These are phyloP conservation scores for Ascochyta lentis DNA, from an alignment of 2,329 filamentous ascomycete species.

Conservation along the genomic window DNA sequence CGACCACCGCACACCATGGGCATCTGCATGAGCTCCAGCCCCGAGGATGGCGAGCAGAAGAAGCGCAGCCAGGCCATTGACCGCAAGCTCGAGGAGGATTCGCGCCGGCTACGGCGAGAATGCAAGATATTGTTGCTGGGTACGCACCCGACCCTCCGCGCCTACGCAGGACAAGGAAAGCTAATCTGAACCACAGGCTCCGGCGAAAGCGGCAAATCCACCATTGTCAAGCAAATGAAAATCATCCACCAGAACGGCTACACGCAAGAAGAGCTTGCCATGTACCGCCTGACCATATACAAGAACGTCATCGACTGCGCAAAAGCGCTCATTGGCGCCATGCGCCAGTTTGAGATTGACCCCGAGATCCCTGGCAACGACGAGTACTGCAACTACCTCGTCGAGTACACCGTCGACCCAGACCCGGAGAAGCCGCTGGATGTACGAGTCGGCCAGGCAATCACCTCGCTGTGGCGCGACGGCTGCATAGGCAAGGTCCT, in stretches of 20 bases:
- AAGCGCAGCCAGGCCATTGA: conserved; percentile 97
- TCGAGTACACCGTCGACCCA: conserved; percentile 88
- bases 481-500: conserved; percentile 81
- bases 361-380: conserved; percentile 74
- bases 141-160: conserved; percentile 55
- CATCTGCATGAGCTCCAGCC: conserved; percentile 86
- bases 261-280: conserved; percentile 87
- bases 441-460: conserved; percentile 78
- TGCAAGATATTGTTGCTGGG: conserved; percentile 98
- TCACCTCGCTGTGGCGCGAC: conserved; percentile 89
- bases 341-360: conserved; percentile 89
- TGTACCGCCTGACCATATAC: conserved; percentile 96
- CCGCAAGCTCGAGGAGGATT: conserved; percentile 91
- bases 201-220: conserved; percentile 98
- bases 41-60: conserved; percentile 89
- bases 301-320: conserved; percentile 98
- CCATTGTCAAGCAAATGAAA: conserved; percentile 99
- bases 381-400: conserved; percentile 78
- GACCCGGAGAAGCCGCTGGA: conserved; percentile 88
- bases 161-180: neutral
- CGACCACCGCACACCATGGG: conserved; percentile 71
- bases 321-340: conserved; percentile 88
- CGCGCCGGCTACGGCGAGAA: conserved; percentile 88
- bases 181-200: conserved; percentile 69
- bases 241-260: conserved; percentile 99